phyloP scores from a whole-genome alignment of 352 stramenopile species.

The Phytophthora cactorum region DNA sequence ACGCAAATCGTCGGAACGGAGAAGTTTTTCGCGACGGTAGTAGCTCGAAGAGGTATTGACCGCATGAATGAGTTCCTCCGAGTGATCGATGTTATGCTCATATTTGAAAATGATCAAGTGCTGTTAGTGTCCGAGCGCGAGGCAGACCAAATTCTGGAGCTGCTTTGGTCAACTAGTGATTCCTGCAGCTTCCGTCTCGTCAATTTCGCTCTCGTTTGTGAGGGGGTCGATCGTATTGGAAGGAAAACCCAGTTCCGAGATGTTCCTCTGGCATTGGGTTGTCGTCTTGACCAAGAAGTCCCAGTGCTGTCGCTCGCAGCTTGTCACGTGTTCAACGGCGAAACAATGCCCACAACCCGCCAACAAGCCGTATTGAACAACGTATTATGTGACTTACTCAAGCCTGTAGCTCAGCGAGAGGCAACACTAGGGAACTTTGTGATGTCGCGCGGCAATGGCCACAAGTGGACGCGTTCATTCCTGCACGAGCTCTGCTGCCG shows the following conservation, averaged over 20 bases:
- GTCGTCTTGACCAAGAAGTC: not conserved
- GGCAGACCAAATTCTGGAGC: slow-evolving; percentile 38
- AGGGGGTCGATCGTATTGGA: not conserved
- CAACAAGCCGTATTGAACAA: not conserved
- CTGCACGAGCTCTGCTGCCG: slow-evolving; percentile 45
- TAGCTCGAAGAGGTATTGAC: not conserved
- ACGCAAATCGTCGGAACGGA: slow-evolving; percentile 38
- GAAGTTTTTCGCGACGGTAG: slow-evolving; percentile 48
- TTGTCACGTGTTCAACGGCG: not conserved
- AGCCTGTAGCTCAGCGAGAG: not conserved
- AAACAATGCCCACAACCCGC: not conserved
- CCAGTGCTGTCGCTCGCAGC: not conserved
- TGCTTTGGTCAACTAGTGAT: slow-evolving; percentile 34
- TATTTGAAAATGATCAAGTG: slow-evolving; percentile 31
- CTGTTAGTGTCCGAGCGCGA: slow-evolving; percentile 49
- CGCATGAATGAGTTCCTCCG: not conserved
- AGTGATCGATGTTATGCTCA: not conserved
- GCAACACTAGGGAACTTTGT: slow-evolving; percentile 26
- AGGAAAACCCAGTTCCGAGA: not conserved
- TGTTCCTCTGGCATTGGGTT: not conserved
- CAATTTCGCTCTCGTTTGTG: not conserved
- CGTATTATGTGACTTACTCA: not conserved
- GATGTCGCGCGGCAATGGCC: slow-evolving; percentile 21
- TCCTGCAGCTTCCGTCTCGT: slow-evolving; percentile 3
- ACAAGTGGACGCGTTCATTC: slow-evolving; percentile 35